Evolutionary conservation across 352 stramenopile species (phyloP), one percentile per base, ranked within the genome.

Genomic region (Globisporangium lucens): DNA sequence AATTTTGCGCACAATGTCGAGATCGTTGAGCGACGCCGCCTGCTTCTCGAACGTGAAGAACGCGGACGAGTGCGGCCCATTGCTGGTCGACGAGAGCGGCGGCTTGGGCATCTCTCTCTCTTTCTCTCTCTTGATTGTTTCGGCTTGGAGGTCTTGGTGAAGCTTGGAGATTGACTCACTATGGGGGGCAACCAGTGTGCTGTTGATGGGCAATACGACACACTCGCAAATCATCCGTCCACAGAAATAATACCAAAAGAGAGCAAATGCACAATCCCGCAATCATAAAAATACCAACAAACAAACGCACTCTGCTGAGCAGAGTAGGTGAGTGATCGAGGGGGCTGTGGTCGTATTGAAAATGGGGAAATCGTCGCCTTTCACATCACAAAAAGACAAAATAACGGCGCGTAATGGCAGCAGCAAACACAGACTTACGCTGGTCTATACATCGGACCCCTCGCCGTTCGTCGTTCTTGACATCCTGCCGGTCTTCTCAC

Each of bases 1-100:
- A 49, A 94, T 91, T 73, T 83, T 88, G 55, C 82, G 83, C 58
- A 92, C 77, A 55, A 93, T 82, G 17, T 80, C 78, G 38, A 92
- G 60, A 41, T 94, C 83, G 41, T 77, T 69, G 2, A 83, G 74
- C 22, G 76, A 82, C 60, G 70, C 71, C 2, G 73, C 64, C 17
- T 69, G 75, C 53, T 75, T 78, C 67, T 75, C 75, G 47, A 79
- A 82, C 35, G 71, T 75, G 24, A 82, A 73, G 29, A 78, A 64
- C 56, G 67, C 58, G 22, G 58, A 70, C 49, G 65, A 53, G 24
- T 52, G 58, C 27, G 43, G 8, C 1, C 27, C 51, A 62, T 35
- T 63, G 55, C 17, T 58, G 52, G 30, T 13, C 17, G 51, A 70
- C n/a, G 67, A 15, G 13, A 58, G 55, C 30, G 30, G 49, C 5